Conservation (phyloP, 208 protist genomes). For the Trypanosoma cruzi region DNA sequence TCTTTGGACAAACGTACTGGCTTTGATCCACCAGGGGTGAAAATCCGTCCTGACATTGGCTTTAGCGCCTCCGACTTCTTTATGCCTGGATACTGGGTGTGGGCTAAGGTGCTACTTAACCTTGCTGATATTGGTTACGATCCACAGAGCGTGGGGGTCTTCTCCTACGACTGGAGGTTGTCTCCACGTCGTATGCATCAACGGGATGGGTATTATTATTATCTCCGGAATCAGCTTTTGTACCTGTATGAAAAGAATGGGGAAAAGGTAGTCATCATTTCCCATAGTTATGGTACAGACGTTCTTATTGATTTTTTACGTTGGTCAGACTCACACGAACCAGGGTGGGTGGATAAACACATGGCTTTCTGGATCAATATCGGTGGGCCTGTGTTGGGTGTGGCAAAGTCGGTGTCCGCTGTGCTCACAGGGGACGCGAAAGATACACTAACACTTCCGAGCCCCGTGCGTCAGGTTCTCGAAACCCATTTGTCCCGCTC, state of each 20-base stretch:
- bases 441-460: constrained; percentile 80
- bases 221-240: constrained; percentile 64
- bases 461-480: constrained; percentile 57
- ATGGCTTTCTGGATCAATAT: constrained; percentile 89
- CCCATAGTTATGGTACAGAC: constrained; percentile 89
- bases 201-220: constrained; percentile 87
- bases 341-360: constrained; percentile 82
- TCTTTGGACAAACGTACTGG: constrained; percentile 67
- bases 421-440: constrained; percentile 84
- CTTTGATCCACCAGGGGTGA: constrained; percentile 71
- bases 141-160: constrained; percentile 86
- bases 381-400: constrained; percentile 74
- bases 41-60: constrained; percentile 82
- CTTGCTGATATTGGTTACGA: constrained; percentile 95
- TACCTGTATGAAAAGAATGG: constrained; percentile 80
- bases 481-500: constrained; percentile 75
- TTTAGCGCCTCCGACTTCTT: constrained; percentile 91
- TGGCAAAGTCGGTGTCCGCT: constrained; percentile 82
- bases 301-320: constrained; percentile 87
- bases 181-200: constrained; percentile 64
- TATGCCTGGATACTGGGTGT: constrained; percentile 92
- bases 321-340: constrained; percentile 78
- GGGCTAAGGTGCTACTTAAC: constrained; percentile 91
- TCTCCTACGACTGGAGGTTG: constrained; percentile 93
- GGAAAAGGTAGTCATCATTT: constrained; percentile 71